Evolutionary conservation across 1,284 basidiomycete species (phyloP).

Genomic region (Stygiomarasmius scandens): DNA sequence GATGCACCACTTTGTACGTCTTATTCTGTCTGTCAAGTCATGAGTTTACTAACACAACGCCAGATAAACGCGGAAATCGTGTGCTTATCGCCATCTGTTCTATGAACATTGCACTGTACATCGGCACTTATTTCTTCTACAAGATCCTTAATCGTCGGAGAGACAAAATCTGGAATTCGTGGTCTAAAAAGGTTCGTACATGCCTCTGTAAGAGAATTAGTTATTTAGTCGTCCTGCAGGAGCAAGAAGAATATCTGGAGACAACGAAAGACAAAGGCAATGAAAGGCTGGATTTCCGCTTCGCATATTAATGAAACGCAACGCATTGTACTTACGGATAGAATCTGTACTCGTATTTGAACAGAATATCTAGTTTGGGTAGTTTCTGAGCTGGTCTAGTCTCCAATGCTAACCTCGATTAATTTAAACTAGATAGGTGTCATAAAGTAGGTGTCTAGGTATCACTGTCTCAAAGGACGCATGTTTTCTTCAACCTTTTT

Average conservation of each 20-base stretch:
- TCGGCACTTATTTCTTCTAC: conserved; percentile 58
- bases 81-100: conserved; percentile 44
- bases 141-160: conserved; percentile 51
- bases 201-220: not conserved
- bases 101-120: conserved; percentile 55
- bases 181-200: conserved; percentile 48
- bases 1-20: conserved; percentile 54
- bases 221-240: conserved; percentile 32
- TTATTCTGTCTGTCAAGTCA: too few species aligned
- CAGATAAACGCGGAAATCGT: conserved; percentile 51
- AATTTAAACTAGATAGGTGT: not conserved
- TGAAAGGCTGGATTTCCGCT: conserved; percentile 59
- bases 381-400: too few species aligned
- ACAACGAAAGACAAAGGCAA: conserved; percentile 63
- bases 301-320: conserved; percentile 47
- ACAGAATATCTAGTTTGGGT: too few species aligned
- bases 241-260: conserved; percentile 56
- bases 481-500: conserved; percentile 11
- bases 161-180: conserved; percentile 54
- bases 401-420: too few species aligned
- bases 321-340: not conserved
- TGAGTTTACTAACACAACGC: not conserved
- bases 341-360: not conserved
- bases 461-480: not conserved
- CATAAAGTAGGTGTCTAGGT: not conserved